These are phyloP conservation scores for Calocybe gangraenosa DNA, from an alignment of 768 basidiomycete genomes.

Conservation along the genomic window DNA sequence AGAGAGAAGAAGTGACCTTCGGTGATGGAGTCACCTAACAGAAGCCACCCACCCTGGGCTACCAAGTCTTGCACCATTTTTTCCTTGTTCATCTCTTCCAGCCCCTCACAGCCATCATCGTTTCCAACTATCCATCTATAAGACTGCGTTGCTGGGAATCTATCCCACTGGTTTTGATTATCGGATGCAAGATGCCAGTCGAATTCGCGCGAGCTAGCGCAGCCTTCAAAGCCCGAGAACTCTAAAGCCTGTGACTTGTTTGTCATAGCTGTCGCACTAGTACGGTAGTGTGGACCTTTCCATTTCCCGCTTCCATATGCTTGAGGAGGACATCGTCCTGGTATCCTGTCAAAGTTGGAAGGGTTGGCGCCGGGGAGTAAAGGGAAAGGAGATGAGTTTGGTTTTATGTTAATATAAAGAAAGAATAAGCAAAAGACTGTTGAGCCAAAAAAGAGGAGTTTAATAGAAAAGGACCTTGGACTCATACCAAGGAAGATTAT, in stretches of 20 bases:
- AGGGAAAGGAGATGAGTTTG: too few relatives aligned
- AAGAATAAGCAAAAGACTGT: conserved; percentile 19
- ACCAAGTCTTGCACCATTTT: conserved; percentile 54
- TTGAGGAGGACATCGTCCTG: conserved; percentile 25
- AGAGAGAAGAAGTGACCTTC: conserved; percentile 75
- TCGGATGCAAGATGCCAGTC: conserved; percentile 62
- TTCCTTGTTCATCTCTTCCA: conserved; percentile 36
- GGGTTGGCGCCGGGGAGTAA: conserved; percentile 3
- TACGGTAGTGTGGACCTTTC: conserved; percentile 28
- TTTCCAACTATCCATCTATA: conserved; percentile 52
- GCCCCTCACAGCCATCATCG: conserved; percentile 30
- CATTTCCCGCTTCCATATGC: conserved; percentile 35
- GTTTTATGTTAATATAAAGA: too few relatives aligned
- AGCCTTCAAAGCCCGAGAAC: conserved; percentile 57
- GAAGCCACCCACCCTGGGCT: conserved; percentile 66
- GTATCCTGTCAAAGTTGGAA: conserved; percentile 8
- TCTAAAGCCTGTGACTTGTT: conserved; percentile 38
- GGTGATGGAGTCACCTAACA: conserved; percentile 66
- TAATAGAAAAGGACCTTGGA: conserved; percentile 18
- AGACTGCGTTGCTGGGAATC: conserved; percentile 49
- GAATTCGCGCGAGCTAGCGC: conserved; percentile 59
- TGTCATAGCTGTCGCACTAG: conserved; percentile 30
- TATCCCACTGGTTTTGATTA: conserved; percentile 38
- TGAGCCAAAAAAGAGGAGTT: conserved; percentile 17
- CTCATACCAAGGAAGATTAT: conserved; percentile 9